Evolutionary conservation across 2,329 filamentous ascomycete genomes (phyloP).

Genomic region (Tolypocladium guangdongense): DNA sequence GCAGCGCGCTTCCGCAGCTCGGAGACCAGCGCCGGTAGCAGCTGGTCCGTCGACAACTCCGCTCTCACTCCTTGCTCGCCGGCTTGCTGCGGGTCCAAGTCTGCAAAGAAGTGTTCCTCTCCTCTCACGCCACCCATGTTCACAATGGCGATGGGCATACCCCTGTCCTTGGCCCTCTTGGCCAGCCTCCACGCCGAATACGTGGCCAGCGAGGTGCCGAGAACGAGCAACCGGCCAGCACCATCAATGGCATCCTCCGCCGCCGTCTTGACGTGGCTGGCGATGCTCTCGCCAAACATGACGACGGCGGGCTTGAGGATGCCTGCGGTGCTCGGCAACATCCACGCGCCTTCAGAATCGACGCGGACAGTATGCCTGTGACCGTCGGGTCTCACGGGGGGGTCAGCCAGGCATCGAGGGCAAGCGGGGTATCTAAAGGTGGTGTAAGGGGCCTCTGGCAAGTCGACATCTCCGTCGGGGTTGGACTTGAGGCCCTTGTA

Average conservation of each 20-base stretch:
- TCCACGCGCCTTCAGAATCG: constrained; percentile 75
- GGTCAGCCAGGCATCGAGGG: constrained; percentile 60
- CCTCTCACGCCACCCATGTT: constrained; percentile 80
- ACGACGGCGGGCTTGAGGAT: constrained; percentile 87
- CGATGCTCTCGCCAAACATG: constrained; percentile 93
- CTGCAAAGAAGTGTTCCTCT: constrained; percentile 59
- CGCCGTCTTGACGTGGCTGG: constrained; percentile 53
- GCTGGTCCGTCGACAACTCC: constrained; percentile 44
- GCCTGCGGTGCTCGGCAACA: constrained; percentile 53
- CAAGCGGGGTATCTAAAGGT: constrained; percentile 89
- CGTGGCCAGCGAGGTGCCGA: constrained; percentile 86
- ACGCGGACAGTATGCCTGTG: constrained; percentile 49
- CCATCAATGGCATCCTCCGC: constrained; percentile 74
- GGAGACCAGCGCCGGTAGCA: constrained; percentile 47
- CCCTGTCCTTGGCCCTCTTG: constrained; percentile 68
- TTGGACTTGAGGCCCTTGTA: constrained; percentile 70
- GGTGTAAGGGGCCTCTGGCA: constrained; percentile 76
- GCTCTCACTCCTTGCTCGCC: constrained; percentile 44
- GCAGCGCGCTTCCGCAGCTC: constrained; percentile 27
- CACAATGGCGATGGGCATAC: constrained; percentile 77
- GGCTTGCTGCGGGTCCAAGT: constrained; percentile 38
- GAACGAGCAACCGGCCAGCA: constrained; percentile 62
- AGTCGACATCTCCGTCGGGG: constrained; percentile 87
- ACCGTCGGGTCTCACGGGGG: constrained; percentile 46
- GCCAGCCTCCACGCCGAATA: constrained; percentile 91